These are phyloP conservation scores for Leptodontidium sp. DNA, from an alignment of 2,329 filamentous ascomycete species.

Conservation along the genomic window DNA sequence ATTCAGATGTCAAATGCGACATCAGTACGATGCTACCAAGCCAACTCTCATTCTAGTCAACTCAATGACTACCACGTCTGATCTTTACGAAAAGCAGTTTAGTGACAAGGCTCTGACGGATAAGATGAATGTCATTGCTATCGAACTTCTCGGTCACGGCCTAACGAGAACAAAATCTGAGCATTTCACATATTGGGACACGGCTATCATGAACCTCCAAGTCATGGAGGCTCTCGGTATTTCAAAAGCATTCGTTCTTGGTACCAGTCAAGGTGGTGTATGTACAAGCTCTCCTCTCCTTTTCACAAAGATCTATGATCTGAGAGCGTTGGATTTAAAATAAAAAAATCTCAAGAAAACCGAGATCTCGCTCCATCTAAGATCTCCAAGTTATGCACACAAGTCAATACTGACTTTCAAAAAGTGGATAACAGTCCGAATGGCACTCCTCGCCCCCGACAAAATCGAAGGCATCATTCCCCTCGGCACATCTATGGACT, in stretches of 20 bases:
- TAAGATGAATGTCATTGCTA: conserved; percentile 58
- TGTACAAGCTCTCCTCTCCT: background rate
- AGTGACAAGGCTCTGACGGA: conserved; percentile 50
- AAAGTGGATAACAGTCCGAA: conserved; percentile 56
- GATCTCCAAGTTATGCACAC: too few relatives aligned
- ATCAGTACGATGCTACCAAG: conserved; percentile 57
- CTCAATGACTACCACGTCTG: conserved; percentile 58
- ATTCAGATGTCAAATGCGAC: conserved; percentile 31
- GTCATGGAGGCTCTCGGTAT: conserved; percentile 60
- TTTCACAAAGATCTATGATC: background rate
- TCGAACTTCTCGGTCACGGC: conserved; percentile 63
- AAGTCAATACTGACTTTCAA: background rate
- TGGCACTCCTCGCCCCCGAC: conserved; percentile 60
- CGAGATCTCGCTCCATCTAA: background rate
- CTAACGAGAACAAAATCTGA: conserved; percentile 51
- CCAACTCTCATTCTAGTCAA: conserved; percentile 61
- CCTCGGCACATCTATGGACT: conserved; percentile 62
- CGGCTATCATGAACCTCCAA: conserved; percentile 62
- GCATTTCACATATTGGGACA: conserved; percentile 64
- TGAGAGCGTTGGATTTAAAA: background rate
- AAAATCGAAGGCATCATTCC: conserved; percentile 57
- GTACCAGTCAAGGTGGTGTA: conserved; percentile 58
- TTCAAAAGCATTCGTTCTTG: conserved; percentile 57
- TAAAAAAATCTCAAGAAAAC: background rate
- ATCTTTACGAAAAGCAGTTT: conserved; percentile 57